Evolutionary conservation across 2,329 filamentous ascomycete genomes (phyloP), one percentile per base, ranked within the genome.

Genomic region (Beauveria asiatica): DNA sequence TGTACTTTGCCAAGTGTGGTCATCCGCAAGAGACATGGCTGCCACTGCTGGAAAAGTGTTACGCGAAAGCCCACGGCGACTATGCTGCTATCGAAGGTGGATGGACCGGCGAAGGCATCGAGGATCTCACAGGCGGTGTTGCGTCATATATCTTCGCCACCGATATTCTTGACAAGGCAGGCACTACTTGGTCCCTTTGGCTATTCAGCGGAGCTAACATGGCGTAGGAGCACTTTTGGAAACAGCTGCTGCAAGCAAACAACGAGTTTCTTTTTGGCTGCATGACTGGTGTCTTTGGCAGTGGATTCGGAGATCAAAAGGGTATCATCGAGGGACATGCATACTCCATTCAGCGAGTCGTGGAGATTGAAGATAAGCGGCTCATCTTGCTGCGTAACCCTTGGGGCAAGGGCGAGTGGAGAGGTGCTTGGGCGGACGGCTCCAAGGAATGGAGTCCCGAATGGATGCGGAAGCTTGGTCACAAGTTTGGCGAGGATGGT

Each of bases 361-460:
- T 81, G n/a, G 77, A 78, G 27, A 71, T 82, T 9, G 78, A 80
- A 33, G 80, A 85, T 64, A 78, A 81, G 63, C 81, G 86, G 2
- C 75, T 92, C 1, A 75, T 91, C 3, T 80, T 85, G 55, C 75
- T 90, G 44, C 82, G 79, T 64, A 94, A 94, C 66, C 90, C 90
- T 0, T 94, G 89, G 90, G 90, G 90, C 1, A 84, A 85, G 64
- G 84, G 83, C 37, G 90, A 92, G 72, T 94, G 90, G 89, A 88
- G 83, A 33, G 90, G 90, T 1, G 79, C 88, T 1, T 94, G 90
- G 89, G 79, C 78, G 3, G 90, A 94, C 68, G 90, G 90, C 0
- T 90, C 87, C 7, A 88, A 90, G 67, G 86, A 93, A 71, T 95
- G 90, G 90, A 93, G 88, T 1, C 79, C 88, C 0, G 86, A 92